phyloP scores from a whole-genome alignment of 2,329 filamentous ascomycete species.

The Paramyrothecium sp. region DNA sequence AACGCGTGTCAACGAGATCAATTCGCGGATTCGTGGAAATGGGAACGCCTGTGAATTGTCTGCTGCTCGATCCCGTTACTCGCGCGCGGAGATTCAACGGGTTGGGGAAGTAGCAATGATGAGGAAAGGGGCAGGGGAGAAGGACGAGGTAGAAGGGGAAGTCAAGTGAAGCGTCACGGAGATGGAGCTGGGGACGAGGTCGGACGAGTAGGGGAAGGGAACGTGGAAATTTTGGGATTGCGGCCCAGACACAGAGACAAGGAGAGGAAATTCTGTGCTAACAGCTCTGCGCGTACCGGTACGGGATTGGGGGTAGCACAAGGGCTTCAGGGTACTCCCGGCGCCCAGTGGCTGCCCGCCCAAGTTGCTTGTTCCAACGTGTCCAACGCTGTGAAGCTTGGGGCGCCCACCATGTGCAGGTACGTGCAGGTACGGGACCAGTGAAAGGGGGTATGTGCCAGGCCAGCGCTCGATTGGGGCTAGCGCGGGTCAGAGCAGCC shows the following conservation, averaged over 20 bases:
- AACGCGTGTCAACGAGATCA: slow-evolving; percentile 29
- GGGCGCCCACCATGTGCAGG: not conserved
- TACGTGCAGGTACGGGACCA: not conserved
- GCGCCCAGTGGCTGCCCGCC: slow-evolving; percentile 3
- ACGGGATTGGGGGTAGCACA: not conserved
- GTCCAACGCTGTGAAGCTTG: not conserved
- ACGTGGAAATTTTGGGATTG: slow-evolving; percentile 25
- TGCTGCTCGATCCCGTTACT: slow-evolving; percentile 3
- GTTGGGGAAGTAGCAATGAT: slow-evolving; percentile 36
- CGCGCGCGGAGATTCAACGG: slow-evolving; percentile 22
- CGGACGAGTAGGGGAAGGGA: slow-evolving; percentile 16
- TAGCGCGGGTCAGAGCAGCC: not conserved
- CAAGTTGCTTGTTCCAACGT: not conserved
- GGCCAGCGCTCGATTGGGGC: not conserved
- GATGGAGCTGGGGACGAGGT: slow-evolving; percentile 13
- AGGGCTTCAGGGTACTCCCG: not conserved
- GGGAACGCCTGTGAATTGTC: not conserved
- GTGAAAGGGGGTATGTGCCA: not conserved
- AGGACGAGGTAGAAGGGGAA: slow-evolving; percentile 5
- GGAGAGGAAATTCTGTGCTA: slow-evolving; percentile 31
- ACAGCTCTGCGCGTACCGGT: slow-evolving; percentile 13
- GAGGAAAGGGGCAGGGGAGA: slow-evolving; percentile 20
- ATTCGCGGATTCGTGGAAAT: not conserved
- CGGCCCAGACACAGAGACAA: slow-evolving; percentile 11
- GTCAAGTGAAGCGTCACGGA: slow-evolving; percentile 1